A percentile compares a stretch with the other conserved stretches of the same genome.
Conservation (phyloP, 2,329 filamentous ascomycete species). For the Juglanconis oblonga region DNA sequence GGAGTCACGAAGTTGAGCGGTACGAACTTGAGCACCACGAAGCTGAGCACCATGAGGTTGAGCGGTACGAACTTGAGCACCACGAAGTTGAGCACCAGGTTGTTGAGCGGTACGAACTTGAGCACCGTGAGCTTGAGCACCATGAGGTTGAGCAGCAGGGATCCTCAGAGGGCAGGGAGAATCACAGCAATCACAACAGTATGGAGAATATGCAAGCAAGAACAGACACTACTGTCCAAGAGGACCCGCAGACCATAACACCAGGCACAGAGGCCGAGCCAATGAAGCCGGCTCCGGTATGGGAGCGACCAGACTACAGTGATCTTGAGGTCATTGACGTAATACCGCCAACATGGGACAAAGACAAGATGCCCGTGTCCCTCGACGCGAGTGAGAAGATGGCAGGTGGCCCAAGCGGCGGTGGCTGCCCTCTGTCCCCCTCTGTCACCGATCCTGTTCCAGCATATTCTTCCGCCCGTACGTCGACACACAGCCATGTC, state of each 20-base stretch:
- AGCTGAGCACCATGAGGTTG: too few species aligned
- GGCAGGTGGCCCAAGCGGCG: neutral
- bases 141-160: neutral
- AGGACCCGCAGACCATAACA: neutral
- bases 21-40: too few species aligned
- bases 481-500: neutral
- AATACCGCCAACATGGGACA: conserved; percentile 5
- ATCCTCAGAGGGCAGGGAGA: neutral
- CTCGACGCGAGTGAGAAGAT: conserved; percentile 1
- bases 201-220: neutral
- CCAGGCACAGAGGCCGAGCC: neutral
- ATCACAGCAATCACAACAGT: conserved; percentile 1
- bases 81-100: neutral
- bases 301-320: conserved; percentile 5
- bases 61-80: too few species aligned
- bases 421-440: neutral
- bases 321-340: conserved; percentile 5
- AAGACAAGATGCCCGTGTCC: conserved; percentile 5
- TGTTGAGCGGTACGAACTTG: too few species aligned
- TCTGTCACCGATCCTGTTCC: conserved; percentile 6
- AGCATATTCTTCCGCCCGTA: conserved; percentile 1
- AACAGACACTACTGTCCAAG: neutral
- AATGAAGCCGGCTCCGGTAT: conserved; percentile 1
- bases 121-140: neutral
- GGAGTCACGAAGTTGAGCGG: too few species aligned